Conservation (phyloP, 768 basidiomycete species). For the Boletus tomentosulus region DNA sequence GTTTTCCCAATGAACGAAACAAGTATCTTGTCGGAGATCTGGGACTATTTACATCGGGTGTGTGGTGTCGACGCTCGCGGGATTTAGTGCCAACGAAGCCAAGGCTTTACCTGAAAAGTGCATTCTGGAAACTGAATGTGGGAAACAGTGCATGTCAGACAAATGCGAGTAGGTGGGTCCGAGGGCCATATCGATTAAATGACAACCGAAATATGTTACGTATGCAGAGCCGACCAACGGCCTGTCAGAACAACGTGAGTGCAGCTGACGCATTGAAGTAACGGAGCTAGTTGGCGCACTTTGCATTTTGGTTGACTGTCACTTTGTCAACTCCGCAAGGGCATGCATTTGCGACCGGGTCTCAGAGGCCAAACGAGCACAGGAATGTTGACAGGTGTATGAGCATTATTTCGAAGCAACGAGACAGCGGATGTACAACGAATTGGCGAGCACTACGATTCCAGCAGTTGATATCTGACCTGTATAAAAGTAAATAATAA, state of each 20-base stretch:
- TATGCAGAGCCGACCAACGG: slow-evolving; percentile 24
- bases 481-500: slow-evolving; percentile 11
- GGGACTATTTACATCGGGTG: slow-evolving; percentile 30
- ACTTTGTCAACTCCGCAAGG: slow-evolving; percentile 28
- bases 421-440: slow-evolving; percentile 26
- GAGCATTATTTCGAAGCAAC: slow-evolving; percentile 20
- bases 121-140: slow-evolving; percentile 25
- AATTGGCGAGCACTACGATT: slow-evolving; percentile 21
- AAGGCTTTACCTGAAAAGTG: slow-evolving; percentile 28
- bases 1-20: slow-evolving; percentile 34
- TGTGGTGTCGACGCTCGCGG: slow-evolving; percentile 37
- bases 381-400: slow-evolving; percentile 21
- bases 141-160: slow-evolving; percentile 31
- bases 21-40: slow-evolving; percentile 37
- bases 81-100: slow-evolving; percentile 33
- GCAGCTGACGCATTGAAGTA: slow-evolving; percentile 23
- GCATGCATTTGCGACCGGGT: slow-evolving; percentile 25
- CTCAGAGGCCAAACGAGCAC: slow-evolving; percentile 23
- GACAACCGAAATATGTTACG: slow-evolving; percentile 35
- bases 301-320: slow-evolving; percentile 25
- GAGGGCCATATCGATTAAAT: slow-evolving; percentile 37
- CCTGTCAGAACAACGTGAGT: slow-evolving; percentile 31
- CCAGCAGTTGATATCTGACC: slow-evolving; percentile 18
- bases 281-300: slow-evolving; percentile 32
- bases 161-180: slow-evolving; percentile 35